Conservation (phyloP, 2,329 filamentous ascomycete genomes). For the Penicillium hordei region DNA sequence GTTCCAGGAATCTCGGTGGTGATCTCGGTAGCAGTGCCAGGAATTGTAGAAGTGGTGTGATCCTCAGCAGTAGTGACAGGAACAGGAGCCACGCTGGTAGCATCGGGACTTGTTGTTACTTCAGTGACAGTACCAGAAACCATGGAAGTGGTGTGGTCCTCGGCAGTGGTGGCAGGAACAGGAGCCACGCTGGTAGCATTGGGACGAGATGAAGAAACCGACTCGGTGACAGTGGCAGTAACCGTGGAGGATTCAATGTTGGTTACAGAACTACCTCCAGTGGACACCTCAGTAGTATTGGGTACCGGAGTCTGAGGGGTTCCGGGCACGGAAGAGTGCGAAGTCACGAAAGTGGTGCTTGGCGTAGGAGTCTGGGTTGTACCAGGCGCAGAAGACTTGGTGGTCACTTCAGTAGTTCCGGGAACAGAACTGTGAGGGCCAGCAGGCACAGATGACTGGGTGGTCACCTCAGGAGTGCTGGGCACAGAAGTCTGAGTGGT, state of each 20-base stretch:
- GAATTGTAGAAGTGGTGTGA: too few relatives aligned
- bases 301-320: not conserved
- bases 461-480: not conserved
- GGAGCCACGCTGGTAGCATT: slow-evolving; percentile 1
- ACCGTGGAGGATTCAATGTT: not conserved
- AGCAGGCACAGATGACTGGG: not conserved
- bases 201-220: not conserved
- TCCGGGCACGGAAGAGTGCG: not conserved
- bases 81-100: not conserved
- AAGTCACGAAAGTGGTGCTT: not conserved
- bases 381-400: not conserved
- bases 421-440: not conserved
- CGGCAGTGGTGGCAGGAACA: not conserved
- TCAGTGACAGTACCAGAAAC: not conserved
- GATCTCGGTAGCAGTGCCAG: too few relatives aligned
- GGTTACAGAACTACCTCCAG: not conserved
- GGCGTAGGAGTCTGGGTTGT: not conserved
- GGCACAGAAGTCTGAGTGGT: not conserved
- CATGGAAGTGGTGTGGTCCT: not conserved
- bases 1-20: not conserved
- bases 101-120: not conserved
- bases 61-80: not conserved
- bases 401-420: not conserved
- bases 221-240: slow-evolving; percentile 3
- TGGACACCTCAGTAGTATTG: not conserved